These are phyloP conservation scores for Boletus nobilissimus DNA, from an alignment of 1,284 basidiomycete genomes.

Conservation along the genomic window DNA sequence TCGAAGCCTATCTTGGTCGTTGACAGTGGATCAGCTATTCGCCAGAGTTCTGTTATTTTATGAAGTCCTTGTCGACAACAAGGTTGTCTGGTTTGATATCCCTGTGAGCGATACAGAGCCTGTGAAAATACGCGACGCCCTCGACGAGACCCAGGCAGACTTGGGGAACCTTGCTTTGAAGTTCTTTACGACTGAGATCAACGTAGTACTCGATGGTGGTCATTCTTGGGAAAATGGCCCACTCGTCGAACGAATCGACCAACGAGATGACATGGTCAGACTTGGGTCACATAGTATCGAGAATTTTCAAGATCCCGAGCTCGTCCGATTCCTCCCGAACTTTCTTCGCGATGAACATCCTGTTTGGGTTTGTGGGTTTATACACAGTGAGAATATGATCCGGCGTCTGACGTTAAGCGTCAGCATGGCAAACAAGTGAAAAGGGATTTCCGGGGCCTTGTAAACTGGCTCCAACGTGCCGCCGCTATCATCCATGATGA, in stretches of 20 bases:
- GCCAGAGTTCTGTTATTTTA: too few species aligned
- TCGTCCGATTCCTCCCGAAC: background rate
- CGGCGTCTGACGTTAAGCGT: background rate
- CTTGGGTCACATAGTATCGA: background rate
- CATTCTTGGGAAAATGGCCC: too few species aligned
- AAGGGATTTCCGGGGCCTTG: background rate
- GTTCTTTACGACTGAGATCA: too few species aligned
- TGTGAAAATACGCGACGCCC: too few species aligned
- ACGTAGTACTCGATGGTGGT: too few species aligned
- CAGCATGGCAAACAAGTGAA: background rate
- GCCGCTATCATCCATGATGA: background rate
- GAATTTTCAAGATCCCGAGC: background rate
- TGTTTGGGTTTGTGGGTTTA: background rate
- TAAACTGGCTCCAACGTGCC: background rate
- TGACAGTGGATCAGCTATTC: too few species aligned
- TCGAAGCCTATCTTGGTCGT: too few species aligned
- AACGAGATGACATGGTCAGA: background rate
- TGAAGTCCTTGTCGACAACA: too few species aligned
- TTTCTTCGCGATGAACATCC: background rate
- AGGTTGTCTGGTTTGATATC: too few species aligned
- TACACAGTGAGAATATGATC: background rate
- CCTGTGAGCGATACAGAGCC: too few species aligned
- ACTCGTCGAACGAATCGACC: background rate
- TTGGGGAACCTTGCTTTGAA: too few species aligned
- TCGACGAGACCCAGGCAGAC: too few species aligned